Conservation (phyloP, 2,329 filamentous ascomycete genomes). For the Verticillium zaregamsianum region DNA sequence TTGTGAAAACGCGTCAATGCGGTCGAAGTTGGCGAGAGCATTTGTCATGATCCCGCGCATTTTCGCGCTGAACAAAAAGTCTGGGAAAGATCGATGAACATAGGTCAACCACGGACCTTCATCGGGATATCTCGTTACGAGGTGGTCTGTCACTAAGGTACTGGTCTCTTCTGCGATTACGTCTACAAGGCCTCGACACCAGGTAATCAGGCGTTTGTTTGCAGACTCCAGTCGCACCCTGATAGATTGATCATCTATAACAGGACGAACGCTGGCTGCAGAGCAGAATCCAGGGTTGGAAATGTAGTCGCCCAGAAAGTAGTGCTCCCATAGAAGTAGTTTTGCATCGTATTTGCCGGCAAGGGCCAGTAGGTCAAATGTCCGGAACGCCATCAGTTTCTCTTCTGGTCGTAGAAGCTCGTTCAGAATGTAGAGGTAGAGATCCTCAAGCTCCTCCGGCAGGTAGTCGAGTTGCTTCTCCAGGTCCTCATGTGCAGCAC, state of each 20-base stretch:
- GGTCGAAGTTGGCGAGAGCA: neutral
- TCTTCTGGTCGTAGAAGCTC: neutral
- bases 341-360: accelerated
- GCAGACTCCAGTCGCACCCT: neutral
- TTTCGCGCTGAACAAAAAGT: neutral
- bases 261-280: neutral
- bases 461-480: neutral
- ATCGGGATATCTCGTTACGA: no score
- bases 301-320: neutral
- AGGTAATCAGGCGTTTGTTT: neutral
- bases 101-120: neutral
- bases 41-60: neutral
- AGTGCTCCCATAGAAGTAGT: neutral
- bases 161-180: neutral
- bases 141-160: neutral
- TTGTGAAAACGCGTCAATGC: neutral
- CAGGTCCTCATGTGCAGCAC: neutral
- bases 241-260: no score
- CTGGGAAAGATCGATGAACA: neutral
- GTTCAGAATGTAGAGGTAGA: neutral
- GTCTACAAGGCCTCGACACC: neutral
- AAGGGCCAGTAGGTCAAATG: neutral
- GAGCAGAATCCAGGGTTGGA: neutral
- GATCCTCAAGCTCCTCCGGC: neutral
- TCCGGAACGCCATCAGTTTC: neutral